Conservation (phyloP, 495 filamentous ascomycete species). For the Talaromyces liani region DNA sequence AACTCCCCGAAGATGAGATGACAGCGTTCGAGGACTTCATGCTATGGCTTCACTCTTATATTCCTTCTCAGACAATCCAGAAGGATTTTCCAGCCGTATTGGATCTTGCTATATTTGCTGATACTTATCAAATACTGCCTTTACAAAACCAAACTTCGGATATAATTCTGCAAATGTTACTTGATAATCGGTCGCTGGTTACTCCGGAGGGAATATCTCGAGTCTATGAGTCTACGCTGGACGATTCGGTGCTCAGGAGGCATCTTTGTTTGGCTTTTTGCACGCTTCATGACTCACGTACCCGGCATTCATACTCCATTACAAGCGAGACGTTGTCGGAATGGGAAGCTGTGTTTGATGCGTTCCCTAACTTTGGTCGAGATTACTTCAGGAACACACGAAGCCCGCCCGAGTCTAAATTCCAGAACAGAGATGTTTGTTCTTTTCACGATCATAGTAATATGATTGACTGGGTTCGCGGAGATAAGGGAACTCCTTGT, state of each 20-base stretch:
- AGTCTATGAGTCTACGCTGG: not conserved
- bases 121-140: not conserved
- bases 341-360: not conserved
- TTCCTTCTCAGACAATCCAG: not conserved
- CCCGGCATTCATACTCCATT: not conserved
- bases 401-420: not conserved
- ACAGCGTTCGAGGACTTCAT: not conserved
- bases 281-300: not conserved
- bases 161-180: not conserved
- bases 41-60: not conserved
- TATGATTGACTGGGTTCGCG: not conserved
- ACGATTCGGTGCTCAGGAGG: not conserved
- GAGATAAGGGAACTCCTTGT: not conserved
- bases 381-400: not conserved
- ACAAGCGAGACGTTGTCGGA: not conserved
- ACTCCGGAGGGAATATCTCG: not conserved
- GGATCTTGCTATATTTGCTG: not conserved
- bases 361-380: not conserved
- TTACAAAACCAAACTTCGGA: not conserved
- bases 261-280: not conserved
- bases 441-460: not conserved
- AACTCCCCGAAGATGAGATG: not conserved
- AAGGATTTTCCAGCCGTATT: not conserved
- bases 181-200: not conserved
- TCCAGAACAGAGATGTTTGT: not conserved